phyloP scores from a whole-genome alignment of 106 monocot genomes.

The Acanthochlamys bracteata region DNA sequence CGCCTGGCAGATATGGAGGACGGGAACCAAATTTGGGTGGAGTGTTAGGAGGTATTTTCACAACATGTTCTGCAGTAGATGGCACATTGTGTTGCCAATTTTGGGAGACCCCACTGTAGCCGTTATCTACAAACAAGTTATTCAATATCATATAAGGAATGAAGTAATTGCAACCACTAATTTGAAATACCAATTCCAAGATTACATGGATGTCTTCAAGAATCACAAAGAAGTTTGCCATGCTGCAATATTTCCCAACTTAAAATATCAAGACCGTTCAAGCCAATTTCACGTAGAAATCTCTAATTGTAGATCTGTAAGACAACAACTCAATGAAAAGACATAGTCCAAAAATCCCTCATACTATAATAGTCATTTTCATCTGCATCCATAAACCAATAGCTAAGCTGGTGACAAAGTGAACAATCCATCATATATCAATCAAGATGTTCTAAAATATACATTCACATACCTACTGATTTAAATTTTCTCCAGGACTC shows the following conservation, averaged over 20 bases:
- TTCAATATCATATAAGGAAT: neutral
- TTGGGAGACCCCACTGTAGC: conserved; percentile 14
- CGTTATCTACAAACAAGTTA: conserved; percentile 14
- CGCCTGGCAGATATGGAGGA: conserved; percentile 9
- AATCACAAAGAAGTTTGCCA: no score
- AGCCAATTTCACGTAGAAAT: neutral
- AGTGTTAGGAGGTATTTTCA: conserved; percentile 23
- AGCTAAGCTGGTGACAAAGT: no score
- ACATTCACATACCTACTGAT: neutral
- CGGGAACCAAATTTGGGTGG: conserved; percentile 13
- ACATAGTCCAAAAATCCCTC: neutral
- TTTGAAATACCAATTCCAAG: neutral
- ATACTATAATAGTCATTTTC: neutral
- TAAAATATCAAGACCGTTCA: no score
- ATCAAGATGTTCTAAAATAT: neutral
- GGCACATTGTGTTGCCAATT: conserved; percentile 38
- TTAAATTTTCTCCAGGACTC: neutral
- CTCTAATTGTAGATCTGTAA: neutral
- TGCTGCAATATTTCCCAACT: no score
- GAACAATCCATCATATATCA: neutral
- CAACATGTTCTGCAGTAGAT: conserved; percentile 27
- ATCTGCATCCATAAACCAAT: neutral
- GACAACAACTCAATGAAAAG: neutral
- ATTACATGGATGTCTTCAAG: no score
- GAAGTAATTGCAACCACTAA: neutral